phyloP scores from a whole-genome alignment of 257 asterid species.

The Rehmannia glutinosa region DNA sequence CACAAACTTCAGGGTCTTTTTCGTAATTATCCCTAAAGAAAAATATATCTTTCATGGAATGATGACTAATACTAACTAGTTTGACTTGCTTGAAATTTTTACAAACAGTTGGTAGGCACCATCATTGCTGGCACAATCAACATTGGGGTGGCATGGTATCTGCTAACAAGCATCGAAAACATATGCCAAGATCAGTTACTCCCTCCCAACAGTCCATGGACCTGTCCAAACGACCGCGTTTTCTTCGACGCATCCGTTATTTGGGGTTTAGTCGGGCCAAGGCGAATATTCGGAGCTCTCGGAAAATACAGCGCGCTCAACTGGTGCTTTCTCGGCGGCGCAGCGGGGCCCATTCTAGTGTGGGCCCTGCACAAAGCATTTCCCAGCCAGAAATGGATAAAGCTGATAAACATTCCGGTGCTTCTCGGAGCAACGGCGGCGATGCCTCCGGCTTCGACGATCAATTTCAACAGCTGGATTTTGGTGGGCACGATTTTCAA shows the following conservation, averaged over 20 bases:
- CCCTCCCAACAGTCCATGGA: conserved; percentile 66
- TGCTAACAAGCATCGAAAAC: conserved; percentile 38
- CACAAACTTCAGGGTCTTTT: too few species aligned
- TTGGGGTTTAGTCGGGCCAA: conserved; percentile 79
- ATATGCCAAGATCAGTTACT: conserved; percentile 53
- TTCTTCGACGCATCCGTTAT: conserved; percentile 77
- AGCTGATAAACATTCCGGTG: conserved; percentile 55
- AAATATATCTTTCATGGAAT: too few species aligned
- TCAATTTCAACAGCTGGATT: conserved; percentile 77
- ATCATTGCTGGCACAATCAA: conserved; percentile 60
- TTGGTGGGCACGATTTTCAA: conserved; percentile 47
- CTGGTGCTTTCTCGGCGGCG: conserved; percentile 65
- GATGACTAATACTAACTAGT: too few species aligned
- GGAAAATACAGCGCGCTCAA: conserved; percentile 58
- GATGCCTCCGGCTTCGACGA: conserved; percentile 63
- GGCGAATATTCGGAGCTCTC: conserved; percentile 45
- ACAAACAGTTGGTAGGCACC: conserved; percentile 54
- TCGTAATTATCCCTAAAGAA: too few species aligned
- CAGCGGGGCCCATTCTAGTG: conserved; percentile 40
- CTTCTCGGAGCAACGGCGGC: conserved; percentile 47
- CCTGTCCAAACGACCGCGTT: conserved; percentile 50
- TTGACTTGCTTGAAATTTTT: too few species aligned
- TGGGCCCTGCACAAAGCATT: conserved; percentile 43
- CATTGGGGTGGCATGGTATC: conserved; percentile 57
- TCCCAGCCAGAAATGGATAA: conserved; percentile 55